Conservation (phyloP, 106 monocot genomes). For the Allium sativum region DNA sequence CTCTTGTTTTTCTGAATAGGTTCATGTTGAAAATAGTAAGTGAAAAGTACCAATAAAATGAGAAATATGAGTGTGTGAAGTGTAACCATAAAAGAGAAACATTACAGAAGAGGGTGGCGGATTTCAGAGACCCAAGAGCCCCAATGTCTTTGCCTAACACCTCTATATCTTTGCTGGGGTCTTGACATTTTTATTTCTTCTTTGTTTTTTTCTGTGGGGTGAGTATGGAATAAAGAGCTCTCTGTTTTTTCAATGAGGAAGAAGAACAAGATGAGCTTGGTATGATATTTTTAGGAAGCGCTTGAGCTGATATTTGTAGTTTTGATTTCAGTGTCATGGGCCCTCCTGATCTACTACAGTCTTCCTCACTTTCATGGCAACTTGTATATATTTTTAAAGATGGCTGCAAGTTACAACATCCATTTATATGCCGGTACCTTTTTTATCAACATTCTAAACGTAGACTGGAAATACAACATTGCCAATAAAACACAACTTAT, state of each 20-base stretch:
- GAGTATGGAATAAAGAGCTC: not conserved
- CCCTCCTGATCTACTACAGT: not conserved
- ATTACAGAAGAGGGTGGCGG: conserved; percentile 69
- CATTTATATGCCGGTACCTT: no score
- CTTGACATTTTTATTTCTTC: conserved; percentile 30
- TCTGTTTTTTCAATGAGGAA: not conserved
- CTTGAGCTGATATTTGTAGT: conserved; percentile 1
- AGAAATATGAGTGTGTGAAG: not conserved
- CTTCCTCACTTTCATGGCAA: conserved; percentile 1
- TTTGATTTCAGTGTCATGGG: not conserved
- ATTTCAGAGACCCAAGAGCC: conserved; percentile 93
- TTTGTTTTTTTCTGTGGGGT: not conserved
- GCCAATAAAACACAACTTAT: no score
- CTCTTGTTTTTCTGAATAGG: conserved; percentile 49
- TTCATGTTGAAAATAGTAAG: not conserved
- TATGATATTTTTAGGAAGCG: not conserved
- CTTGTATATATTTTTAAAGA: not conserved
- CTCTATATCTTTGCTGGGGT: conserved; percentile 59
- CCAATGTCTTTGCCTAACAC: conserved; percentile 80
- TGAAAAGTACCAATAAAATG: not conserved
- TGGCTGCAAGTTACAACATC: no score
- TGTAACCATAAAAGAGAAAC: not conserved
- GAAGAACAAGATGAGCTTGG: not conserved
- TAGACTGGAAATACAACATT: no score
- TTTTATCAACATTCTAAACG: no score